A percentile compares a stretch with the other conserved stretches of the same genome.
phyloP scores from a whole-genome alignment of 768 basidiomycete species.

The Tephrocybe sp. region DNA sequence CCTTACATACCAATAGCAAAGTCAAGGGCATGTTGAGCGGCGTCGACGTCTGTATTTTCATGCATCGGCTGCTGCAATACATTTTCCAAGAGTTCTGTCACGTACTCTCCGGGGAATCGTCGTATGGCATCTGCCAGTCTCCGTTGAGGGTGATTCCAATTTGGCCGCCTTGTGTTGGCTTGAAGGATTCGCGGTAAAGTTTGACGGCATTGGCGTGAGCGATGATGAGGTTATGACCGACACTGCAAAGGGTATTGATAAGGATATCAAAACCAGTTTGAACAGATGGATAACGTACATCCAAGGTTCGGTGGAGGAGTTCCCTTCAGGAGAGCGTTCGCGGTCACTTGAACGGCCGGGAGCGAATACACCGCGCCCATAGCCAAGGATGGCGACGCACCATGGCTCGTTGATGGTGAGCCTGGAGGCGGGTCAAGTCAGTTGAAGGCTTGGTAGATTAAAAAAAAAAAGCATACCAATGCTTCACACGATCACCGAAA shows the following conservation, averaged over 20 bases:
- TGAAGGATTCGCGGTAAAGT: slow-evolving; percentile 66
- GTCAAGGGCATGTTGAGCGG: slow-evolving; percentile 72
- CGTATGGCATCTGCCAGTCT: slow-evolving; percentile 75
- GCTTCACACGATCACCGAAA: slow-evolving; percentile 75
- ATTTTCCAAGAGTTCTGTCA: slow-evolving; percentile 20
- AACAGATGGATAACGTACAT: slow-evolving; percentile 43
- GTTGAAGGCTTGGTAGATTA: slow-evolving; percentile 15
- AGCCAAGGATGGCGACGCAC: slow-evolving; percentile 71
- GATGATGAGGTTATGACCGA: slow-evolving; percentile 66
- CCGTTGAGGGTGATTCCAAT: slow-evolving; percentile 84
- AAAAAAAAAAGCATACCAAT: slow-evolving; percentile 48
- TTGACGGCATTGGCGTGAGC: slow-evolving; percentile 70
- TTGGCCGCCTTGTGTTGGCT: slow-evolving; percentile 57
- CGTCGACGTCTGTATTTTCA: slow-evolving; percentile 50
- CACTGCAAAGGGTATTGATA: slow-evolving; percentile 34
- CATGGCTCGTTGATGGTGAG: slow-evolving; percentile 78
- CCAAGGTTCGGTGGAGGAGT: slow-evolving; percentile 70
- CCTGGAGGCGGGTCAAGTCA: slow-evolving; percentile 41
- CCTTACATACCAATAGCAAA: slow-evolving; percentile 58
- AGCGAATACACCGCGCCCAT: slow-evolving; percentile 69
- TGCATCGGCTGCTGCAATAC: neutral
- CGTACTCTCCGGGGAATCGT: slow-evolving; percentile 64
- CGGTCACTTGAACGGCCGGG: slow-evolving; percentile 71
- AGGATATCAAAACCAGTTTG: neutral
- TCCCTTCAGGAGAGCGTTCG: slow-evolving; percentile 54